Evolutionary conservation across 2,329 filamentous ascomycete species (phyloP), one percentile per base, ranked within the genome.

Genomic region (Phialemoniopsis sp.): DNA sequence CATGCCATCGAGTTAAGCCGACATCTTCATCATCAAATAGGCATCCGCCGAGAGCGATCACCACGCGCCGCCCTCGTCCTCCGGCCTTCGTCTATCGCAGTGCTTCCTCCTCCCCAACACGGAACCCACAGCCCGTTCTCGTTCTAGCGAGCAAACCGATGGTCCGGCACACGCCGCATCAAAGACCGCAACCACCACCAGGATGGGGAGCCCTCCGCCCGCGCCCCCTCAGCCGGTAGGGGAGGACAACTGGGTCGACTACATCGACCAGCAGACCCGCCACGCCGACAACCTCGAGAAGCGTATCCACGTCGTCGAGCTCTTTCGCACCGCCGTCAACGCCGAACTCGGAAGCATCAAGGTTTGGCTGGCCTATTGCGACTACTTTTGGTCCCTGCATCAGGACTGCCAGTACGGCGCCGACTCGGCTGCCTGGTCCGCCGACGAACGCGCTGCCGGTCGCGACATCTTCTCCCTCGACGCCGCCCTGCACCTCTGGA

Each of bases 211-310:
- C 39, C 41, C 47, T 40, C 41, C 50, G 29, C 47, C 50, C 18
- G 40, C 48, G 18, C 37, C 41, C 14, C 33, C 41, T 33, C 37
- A 44, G 13, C 82, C 85, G 34, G 72, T 89, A 49, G 85, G 85
- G 52, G 87, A 93, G 67, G 80, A 85, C 42, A 76, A 76, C 57
- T 93, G 87, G 87, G 63, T 85, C 49, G 84, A 85, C 51, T 87
- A 85, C 62, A 74, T 91, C 47, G 79, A 87, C 45, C 87, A 90
- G 59, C 78, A 85, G 50, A 77, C 73, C 41, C 68, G 73, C 61
- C 65, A 70, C 64, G 68, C 83, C 55, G 57, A 67, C 55, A 65
- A 82, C 56, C 61, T 86, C 39, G 84, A 89, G 45, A 75, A 79
- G 51, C 80, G 84, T 49, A 74, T 88, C 56, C 72, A 74, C 45